These are phyloP conservation scores for Penicillium polonicum DNA, from an alignment of 2,329 filamentous ascomycete species.

Conservation along the genomic window DNA sequence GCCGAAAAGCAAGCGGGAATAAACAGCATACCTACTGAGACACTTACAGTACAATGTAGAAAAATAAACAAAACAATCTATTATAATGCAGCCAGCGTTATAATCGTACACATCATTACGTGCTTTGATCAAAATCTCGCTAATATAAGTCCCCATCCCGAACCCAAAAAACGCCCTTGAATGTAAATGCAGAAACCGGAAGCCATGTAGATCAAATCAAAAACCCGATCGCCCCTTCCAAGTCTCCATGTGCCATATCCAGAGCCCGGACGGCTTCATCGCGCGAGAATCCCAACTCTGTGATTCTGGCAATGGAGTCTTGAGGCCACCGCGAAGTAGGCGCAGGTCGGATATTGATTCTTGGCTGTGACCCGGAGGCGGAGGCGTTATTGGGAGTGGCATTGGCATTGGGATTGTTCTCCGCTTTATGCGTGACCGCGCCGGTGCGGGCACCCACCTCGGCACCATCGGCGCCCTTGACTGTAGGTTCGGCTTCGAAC, in stretches of 20 bases:
- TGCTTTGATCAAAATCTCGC: conserved; percentile 14
- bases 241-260: conserved; percentile 77
- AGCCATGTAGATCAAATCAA: conserved; percentile 63
- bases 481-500: conserved; percentile 74
- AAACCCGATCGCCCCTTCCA: conserved; percentile 82
- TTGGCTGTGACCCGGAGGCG: conserved; percentile 15
- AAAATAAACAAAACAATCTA: conserved; percentile 1
- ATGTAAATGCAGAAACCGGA: conserved; percentile 12
- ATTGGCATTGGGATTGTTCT: conserved; percentile 8
- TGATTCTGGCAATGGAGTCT: conserved; percentile 71
- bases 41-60: background rate
- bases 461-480: conserved; percentile 83
- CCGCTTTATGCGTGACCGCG: conserved; percentile 51
- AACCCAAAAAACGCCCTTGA: conserved; percentile 10
- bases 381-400: conserved; percentile 17
- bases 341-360: conserved; percentile 30
- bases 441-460: conserved; percentile 82
- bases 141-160: conserved; percentile 17
- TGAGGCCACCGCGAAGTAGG: conserved; percentile 48
- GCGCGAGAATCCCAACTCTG: conserved; percentile 73
- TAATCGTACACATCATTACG: conserved; percentile 13
- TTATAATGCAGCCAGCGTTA: conserved; percentile 6
- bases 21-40: background rate
- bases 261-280: conserved; percentile 77
- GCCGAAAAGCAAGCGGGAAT: conserved; percentile 33